phyloP scores from a whole-genome alignment of 495 filamentous ascomycete species.

The Xylaria grammica region DNA sequence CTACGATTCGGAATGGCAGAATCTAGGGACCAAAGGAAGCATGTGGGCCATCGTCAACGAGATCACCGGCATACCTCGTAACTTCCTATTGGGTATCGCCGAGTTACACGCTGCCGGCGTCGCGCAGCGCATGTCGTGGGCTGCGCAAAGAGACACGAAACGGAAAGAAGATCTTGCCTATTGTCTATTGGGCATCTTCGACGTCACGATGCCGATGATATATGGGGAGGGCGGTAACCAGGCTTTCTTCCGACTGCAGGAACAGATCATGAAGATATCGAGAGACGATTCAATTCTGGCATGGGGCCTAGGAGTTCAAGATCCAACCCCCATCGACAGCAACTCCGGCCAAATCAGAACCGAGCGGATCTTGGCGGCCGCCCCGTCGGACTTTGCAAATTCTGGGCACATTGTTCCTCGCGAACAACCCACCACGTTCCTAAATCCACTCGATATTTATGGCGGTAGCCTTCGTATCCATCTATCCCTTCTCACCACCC shows the following conservation, averaged over 20 bases:
- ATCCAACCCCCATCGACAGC: too few species aligned
- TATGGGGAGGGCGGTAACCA: conserved; percentile 46
- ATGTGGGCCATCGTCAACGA: background rate
- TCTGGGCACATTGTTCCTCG: too few species aligned
- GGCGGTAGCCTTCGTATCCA: too few species aligned
- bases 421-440: too few species aligned
- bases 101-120: conserved; percentile 19
- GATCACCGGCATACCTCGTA: background rate
- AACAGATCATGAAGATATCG: conserved; percentile 36
- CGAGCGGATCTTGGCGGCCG: background rate
- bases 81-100: background rate
- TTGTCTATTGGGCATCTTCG: conserved; percentile 50
- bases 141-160: conserved; percentile 36
- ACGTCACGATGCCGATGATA: conserved; percentile 50
- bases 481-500: too few species aligned
- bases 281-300: conserved; percentile 34
- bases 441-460: too few species aligned
- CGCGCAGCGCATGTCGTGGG: conserved; percentile 49
- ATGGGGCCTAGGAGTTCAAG: background rate
- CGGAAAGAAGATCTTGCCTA: conserved; percentile 49
- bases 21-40: background rate
- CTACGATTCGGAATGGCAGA: conserved; percentile 17
- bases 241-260: conserved; percentile 43
- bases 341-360: background rate
- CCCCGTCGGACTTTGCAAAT: background rate